Conservation (phyloP, 2,329 filamentous ascomycete genomes). For the Myriosclerotinia scirpicola region DNA sequence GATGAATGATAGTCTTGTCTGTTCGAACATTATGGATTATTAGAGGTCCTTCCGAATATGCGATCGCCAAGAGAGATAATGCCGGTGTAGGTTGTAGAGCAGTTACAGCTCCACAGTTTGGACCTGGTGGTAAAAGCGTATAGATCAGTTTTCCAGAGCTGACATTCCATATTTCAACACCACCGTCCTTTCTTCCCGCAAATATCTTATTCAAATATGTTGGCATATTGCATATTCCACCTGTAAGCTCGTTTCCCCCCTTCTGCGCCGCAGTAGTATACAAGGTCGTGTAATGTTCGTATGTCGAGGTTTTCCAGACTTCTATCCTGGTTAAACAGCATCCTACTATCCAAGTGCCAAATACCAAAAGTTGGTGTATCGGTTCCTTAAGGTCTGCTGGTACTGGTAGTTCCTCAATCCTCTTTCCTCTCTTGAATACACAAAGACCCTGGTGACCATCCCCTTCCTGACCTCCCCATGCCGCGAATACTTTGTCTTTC, state of each 20-base stretch:
- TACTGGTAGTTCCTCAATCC: constrained; percentile 70
- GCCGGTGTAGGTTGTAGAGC: constrained; percentile 82
- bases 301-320: constrained; percentile 80
- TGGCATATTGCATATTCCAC: constrained; percentile 81
- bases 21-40: constrained; percentile 78
- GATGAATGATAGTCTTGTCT: constrained; percentile 69
- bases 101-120: constrained; percentile 77
- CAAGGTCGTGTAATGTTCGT: constrained; percentile 90
- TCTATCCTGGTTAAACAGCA: constrained; percentile 75
- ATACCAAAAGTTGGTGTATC: constrained; percentile 74
- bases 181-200: constrained; percentile 81
- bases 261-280: constrained; percentile 55
- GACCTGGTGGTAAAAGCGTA: constrained; percentile 75
- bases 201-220: constrained; percentile 97
- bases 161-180: constrained; percentile 96
- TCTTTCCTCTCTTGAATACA: constrained; percentile 90
- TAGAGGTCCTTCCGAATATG: constrained; percentile 77
- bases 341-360: constrained; percentile 89
- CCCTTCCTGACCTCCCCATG: constrained; percentile 69
- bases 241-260: constrained; percentile 68
- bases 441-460: constrained; percentile 69
- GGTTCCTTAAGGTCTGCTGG: constrained; percentile 66
- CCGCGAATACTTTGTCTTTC: constrained; percentile 85
- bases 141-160: constrained; percentile 90
- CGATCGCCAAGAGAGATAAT: constrained; percentile 81